Evolutionary conservation across 73 alveolate genomes (phyloP).

Genomic region (Paramecium primaurelia): DNA sequence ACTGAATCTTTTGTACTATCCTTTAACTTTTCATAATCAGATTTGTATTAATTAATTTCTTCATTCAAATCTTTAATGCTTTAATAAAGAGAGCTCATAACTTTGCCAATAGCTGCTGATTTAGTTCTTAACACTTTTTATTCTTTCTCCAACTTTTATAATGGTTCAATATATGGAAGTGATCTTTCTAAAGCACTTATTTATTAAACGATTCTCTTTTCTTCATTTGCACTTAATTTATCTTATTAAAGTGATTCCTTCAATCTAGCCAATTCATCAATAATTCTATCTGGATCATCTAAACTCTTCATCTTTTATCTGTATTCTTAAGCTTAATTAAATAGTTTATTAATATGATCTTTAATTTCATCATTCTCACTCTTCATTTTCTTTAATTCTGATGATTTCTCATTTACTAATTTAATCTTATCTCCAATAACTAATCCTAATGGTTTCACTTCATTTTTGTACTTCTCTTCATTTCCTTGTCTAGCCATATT

Average conservation of each 20-base stretch:
- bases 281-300: neutral
- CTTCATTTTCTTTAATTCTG: neutral
- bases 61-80: neutral
- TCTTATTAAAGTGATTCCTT: conserved; percentile 28
- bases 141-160: neutral
- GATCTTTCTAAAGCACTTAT: neutral
- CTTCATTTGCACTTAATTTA: conserved; percentile 12
- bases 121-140: neutral
- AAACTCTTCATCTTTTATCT: conserved; percentile 34
- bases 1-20: neutral
- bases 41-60: neutral
- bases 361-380: neutral
- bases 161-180: conserved; percentile 10
- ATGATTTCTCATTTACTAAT: neutral
- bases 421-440: neutral
- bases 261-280: conserved; percentile 17
- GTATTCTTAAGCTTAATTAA: neutral
- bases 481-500: neutral
- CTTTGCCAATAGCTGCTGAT: neutral
- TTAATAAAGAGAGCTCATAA: neutral
- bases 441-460: conserved; percentile 26
- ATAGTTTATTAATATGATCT: neutral
- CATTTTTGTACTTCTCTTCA: neutral
- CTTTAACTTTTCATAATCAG: conserved; percentile 15
- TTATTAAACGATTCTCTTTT: neutral